Conservation (phyloP, 257 asterid species). For the Thymus quinquecostatus region DNA sequence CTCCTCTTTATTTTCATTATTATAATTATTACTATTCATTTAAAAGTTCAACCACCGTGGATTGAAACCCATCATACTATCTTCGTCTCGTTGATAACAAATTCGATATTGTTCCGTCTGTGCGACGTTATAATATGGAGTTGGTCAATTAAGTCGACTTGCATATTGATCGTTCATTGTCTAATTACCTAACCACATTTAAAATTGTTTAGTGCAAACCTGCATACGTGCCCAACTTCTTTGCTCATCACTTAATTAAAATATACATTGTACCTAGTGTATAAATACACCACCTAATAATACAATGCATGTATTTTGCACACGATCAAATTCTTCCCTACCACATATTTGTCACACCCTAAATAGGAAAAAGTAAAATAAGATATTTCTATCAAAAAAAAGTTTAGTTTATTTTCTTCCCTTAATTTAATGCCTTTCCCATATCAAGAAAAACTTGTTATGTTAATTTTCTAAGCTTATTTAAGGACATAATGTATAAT, state of each 20-base stretch:
- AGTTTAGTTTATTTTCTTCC: not conserved
- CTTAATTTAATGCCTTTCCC: not conserved
- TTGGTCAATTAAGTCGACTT: not conserved
- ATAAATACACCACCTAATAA: not conserved
- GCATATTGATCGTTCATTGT: not conserved
- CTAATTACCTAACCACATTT: not conserved
- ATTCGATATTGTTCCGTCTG: too few relatives aligned
- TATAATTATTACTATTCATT: too few relatives aligned
- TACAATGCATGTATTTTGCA: not conserved
- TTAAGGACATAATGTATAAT: not conserved
- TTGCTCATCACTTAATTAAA: not conserved
- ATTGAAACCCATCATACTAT: too few relatives aligned
- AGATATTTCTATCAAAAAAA: not conserved
- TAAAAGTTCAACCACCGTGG: too few relatives aligned
- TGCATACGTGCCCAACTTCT: not conserved
- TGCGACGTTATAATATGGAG: not conserved
- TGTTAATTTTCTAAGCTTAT: not conserved
- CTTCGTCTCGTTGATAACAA: too few relatives aligned
- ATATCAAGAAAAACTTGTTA: not conserved
- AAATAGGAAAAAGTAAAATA: not conserved
- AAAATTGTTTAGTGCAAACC: not conserved
- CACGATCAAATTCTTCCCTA: not conserved
- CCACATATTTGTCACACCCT: not conserved
- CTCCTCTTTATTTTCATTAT: too few relatives aligned
- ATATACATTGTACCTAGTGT: too few relatives aligned